These are phyloP conservation scores for Ambrosia hybrid DNA, from an alignment of 140 eudicot genomes.

Conservation along the genomic window DNA sequence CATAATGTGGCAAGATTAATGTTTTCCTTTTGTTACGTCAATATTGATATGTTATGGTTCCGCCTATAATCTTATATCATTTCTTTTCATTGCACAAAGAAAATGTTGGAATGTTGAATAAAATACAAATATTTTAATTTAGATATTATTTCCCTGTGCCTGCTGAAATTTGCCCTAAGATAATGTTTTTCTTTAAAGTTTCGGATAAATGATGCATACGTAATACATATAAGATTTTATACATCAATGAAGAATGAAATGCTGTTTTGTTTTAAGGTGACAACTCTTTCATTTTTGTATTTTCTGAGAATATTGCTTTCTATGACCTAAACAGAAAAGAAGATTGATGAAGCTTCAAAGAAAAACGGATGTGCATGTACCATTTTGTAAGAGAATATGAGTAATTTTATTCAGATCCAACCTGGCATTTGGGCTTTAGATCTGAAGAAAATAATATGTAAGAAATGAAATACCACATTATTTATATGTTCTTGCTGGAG, in stretches of 20 bases:
- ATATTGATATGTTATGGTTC: not conserved
- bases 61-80: not conserved
- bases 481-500: slow-evolving; percentile 35
- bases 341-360: slow-evolving; percentile 57
- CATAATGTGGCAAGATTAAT: slow-evolving; percentile 1
- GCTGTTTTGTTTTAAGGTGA: not conserved
- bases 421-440: slow-evolving; percentile 18
- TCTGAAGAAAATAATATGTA: slow-evolving; percentile 37
- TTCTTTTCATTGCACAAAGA: not conserved
- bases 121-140: not conserved
- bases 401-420: slow-evolving; percentile 25
- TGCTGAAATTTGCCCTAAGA: not conserved
- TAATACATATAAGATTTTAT: not conserved
- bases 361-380: slow-evolving; percentile 41
- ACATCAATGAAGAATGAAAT: slow-evolving; percentile 1
- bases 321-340: slow-evolving; percentile 52
- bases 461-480: slow-evolving; percentile 26
- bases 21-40: not conserved
- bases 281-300: not conserved
- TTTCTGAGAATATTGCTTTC: slow-evolving; percentile 4
- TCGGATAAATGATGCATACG: not conserved
- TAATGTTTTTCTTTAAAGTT: not conserved
- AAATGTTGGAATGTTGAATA: not conserved
- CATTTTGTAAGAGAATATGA: slow-evolving; percentile 40
- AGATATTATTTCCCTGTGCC: not conserved